Conservation (phyloP, 495 filamentous ascomycete species). For the Physcia stellaris region DNA sequence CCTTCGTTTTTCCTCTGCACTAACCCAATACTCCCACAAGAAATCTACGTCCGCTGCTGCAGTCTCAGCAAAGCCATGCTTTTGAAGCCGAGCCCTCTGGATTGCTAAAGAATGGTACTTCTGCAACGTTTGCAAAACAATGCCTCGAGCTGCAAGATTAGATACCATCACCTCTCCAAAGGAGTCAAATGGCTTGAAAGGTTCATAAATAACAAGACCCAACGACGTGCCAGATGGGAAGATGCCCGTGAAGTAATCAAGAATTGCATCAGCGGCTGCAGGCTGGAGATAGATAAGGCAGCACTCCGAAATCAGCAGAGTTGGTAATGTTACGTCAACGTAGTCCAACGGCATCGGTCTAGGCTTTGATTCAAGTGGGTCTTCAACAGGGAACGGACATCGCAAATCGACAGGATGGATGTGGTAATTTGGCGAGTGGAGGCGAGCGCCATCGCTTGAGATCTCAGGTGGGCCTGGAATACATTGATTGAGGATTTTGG, state of each 20-base stretch:
- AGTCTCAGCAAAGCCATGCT: slow-evolving; percentile 39
- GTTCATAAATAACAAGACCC: slow-evolving; percentile 75
- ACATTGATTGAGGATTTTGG: slow-evolving; percentile 19
- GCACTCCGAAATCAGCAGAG: slow-evolving; percentile 81
- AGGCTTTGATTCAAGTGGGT: too few species aligned
- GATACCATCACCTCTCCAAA: slow-evolving; percentile 85
- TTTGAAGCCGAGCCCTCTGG: slow-evolving; percentile 50
- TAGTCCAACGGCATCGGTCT: slow-evolving; percentile 3
- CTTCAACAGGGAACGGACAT: slow-evolving; percentile 25
- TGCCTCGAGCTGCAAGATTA: slow-evolving; percentile 75
- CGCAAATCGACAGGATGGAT: slow-evolving; percentile 78
- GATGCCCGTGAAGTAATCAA: slow-evolving; percentile 25
- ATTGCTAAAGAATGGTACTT: slow-evolving; percentile 49
- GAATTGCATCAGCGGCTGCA: slow-evolving; percentile 30
- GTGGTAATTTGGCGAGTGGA: slow-evolving; percentile 43
- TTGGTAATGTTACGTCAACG: slow-evolving; percentile 47
- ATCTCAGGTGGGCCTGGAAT: slow-evolving; percentile 19
- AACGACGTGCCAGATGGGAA: slow-evolving; percentile 24
- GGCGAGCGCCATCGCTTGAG: slow-evolving; percentile 24
- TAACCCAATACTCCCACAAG: slow-evolving; percentile 66
- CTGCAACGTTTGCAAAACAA: slow-evolving; percentile 70
- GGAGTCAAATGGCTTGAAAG: slow-evolving; percentile 64
- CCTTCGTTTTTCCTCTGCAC: slow-evolving; percentile 59
- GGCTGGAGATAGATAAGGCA: slow-evolving; percentile 78
- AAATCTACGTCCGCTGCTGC: slow-evolving; percentile 54